Base-by-base conservation (phyloP, 2,329 filamentous ascomycete genomes). In the Fusarium neocosmosporiellum region DNA sequence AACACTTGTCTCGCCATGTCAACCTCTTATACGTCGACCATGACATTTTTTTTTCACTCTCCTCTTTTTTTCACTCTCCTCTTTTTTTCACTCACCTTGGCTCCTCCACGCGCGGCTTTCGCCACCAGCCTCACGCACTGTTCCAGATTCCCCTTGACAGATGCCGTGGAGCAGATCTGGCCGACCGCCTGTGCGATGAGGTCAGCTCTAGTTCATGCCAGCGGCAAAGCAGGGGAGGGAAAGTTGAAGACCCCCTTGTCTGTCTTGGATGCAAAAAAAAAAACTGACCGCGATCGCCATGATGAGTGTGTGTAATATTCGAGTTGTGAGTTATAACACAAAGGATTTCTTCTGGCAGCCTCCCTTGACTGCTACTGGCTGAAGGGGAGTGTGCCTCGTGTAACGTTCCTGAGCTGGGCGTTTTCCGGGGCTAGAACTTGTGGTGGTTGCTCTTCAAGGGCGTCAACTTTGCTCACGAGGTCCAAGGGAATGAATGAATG, bases 101-200 rank as follows among this genome's bases (percentile, higher is more conserved):
- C 95, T 50, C 94, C 94, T 65, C 91, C 91, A 31, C 87, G 85
- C 11, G 92, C 91, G 37, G 96, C 95, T 80, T 92, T 93, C 66
- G 86, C 86, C 63, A 96, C 87, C 53, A 98, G 86, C 43, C 83
- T 85, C 69, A 91, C 89, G 82, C 94, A 97, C 82, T 96, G 93
- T 58, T 89, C 85, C 50, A 98, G 89, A 81, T 98, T 98, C 77
- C 93, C 88, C 73, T 88, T 83, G 86, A 96, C 91, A 72, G 89
- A 93, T 69, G 91, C 88, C 66, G 94, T 97, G 39, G 95, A 95
- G 84, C 94, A 95, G 82, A 98, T 90, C 83, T 98, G 96, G 36
- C 95, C 95, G 53, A 98, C 87, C 73, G 95, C 95, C 94, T 97
- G 63, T n/a, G 41, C 14, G 33, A 13, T 22, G 62, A 48, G 50